Conservation (phyloP, 176 grass and related monocot species). For the Paspalum vaginatum region DNA sequence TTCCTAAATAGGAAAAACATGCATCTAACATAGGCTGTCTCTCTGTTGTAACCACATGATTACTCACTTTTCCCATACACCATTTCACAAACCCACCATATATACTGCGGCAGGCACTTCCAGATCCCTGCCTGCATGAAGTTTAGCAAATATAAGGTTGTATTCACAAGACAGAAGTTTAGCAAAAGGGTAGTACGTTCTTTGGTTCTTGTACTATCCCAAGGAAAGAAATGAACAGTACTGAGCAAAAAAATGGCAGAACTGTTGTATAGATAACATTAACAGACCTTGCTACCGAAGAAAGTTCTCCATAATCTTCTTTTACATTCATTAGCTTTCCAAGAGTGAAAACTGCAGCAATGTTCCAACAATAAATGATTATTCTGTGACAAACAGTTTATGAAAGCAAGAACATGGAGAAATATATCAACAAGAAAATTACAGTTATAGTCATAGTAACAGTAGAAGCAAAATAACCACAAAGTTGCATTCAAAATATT, state of each 20-base stretch:
- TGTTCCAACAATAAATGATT: neutral
- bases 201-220: neutral
- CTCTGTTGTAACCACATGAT: neutral
- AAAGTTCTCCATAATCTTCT: constrained; percentile 74
- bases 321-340: constrained; percentile 88
- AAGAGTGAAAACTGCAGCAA: constrained; percentile 71
- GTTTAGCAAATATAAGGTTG: constrained; percentile 27
- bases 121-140: constrained; percentile 80
- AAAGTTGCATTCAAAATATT: neutral
- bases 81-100: constrained; percentile 98
- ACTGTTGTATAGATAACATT: constrained; percentile 8
- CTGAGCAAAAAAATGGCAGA: neutral
- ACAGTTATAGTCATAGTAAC: neutral
- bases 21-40: constrained; percentile 16
- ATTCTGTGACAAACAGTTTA: neutral
- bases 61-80: constrained; percentile 89
- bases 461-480: neutral
- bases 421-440: neutral
- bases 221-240: constrained; percentile 17
- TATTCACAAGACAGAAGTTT: constrained; percentile 20
- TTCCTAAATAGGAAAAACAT: neutral
- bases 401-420: neutral
- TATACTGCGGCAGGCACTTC: constrained; percentile 90
- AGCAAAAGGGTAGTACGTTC: neutral
- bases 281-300: constrained; percentile 70